Base-by-base conservation (phyloP, 2,329 filamentous ascomycete species). In the Arthrobotrys pseudoclavata region DNA sequence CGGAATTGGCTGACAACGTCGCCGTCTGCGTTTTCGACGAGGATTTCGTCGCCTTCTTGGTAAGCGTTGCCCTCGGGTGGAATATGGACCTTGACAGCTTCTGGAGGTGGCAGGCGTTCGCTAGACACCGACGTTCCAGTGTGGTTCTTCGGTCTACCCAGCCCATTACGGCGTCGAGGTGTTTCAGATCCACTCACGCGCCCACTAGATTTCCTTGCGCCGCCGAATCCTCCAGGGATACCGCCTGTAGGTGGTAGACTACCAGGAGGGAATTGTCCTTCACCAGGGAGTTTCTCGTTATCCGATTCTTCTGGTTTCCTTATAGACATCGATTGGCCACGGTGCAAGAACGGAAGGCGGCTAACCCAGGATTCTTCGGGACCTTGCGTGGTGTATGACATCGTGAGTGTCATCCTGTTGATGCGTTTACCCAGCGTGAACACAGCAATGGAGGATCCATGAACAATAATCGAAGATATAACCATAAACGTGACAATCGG, bases 381-480 rank as follows among this genome's bases (percentile, higher is more conserved):
- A 97, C 95, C 62, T 92, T 92, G 18, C 91, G 91, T 89, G 0
- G 96, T 99, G 85, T 98, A 99, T 0, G 96, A 97, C 89, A 99
- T 92, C 69, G 96, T 97, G 77, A 99, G 69, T 9, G 76, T 79
- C 76, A 79, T 75, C 26, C 76, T 60, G 85, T 98, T 98, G 88
- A 99, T 99, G 78, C 92, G 94, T 84, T 98, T 99, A 81, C 96
- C 96, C 0, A 99, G 89, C 0, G 96, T 98, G 82, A 99, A 99
- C 7, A 99, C 96, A 4, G 96, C 96, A 81, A 99, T 92, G 0
- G 96, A 98, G n/a, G 96, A 98, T 22, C 96, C 96, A 82, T 99
- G 96, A 0, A 99, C 93, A 42, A 98, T 85, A 81, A 99, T 99
- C 12, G 96, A 99, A 2, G 92, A 88, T 66, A 99, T 92, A 77